These are phyloP conservation scores for Yarrowia bubula DNA, from an alignment of 805 yeast genomes.

Conservation along the genomic window DNA sequence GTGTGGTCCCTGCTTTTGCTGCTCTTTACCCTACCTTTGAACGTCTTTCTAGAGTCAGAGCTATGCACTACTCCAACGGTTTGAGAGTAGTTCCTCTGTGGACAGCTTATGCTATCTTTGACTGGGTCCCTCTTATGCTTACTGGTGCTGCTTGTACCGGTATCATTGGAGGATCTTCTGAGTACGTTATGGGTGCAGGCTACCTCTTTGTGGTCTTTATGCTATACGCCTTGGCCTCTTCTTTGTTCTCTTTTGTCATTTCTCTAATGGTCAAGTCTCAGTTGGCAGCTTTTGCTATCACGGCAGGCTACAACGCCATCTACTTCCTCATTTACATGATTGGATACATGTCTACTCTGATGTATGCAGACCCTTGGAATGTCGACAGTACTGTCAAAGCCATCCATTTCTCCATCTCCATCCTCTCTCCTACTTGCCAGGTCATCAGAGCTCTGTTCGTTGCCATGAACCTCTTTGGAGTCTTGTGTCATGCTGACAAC, in stretches of 20 bases:
- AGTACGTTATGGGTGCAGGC: constrained; percentile 36
- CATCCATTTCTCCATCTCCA: constrained; percentile 38
- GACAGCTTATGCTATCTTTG: constrained; percentile 38
- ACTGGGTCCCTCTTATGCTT: constrained; percentile 33
- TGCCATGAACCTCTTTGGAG: constrained; percentile 39
- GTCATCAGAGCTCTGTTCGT: constrained; percentile 38
- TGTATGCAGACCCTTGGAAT: constrained; percentile 37
- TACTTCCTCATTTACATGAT: constrained; percentile 39
- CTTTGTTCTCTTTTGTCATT: constrained; percentile 36
- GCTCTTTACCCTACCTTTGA: constrained; percentile 41
- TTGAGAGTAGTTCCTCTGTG: constrained; percentile 39
- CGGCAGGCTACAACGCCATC: constrained; percentile 39
- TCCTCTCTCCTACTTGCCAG: constrained; percentile 37
- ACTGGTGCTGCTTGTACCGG: constrained; percentile 35
- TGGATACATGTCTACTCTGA: constrained; percentile 36
- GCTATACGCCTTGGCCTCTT: constrained; percentile 38
- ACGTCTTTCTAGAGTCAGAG: constrained; percentile 39
- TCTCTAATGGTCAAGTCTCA: constrained; percentile 39
- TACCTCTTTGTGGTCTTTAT: constrained; percentile 38
- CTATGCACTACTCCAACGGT: constrained; percentile 43
- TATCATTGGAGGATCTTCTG: constrained; percentile 35
- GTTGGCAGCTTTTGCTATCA: constrained; percentile 43
- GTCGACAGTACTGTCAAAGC: constrained; percentile 33
- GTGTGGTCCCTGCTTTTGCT: constrained; percentile 41
- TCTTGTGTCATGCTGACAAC: constrained; percentile 35